phyloP scores from a whole-genome alignment of 1,139 yeast genomes.

The Taphrina flavorubra region DNA sequence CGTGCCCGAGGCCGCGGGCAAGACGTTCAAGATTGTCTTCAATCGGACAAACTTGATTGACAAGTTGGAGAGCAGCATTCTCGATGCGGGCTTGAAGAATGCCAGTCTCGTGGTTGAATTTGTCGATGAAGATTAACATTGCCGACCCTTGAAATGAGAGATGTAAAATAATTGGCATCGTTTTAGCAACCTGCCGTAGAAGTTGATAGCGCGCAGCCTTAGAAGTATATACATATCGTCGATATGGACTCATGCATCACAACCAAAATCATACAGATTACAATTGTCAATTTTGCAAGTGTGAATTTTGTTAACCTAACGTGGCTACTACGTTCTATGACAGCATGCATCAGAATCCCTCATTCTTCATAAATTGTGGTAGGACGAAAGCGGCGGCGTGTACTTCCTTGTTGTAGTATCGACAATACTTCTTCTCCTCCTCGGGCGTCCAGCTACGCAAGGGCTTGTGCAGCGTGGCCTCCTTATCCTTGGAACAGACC shows the following conservation, averaged over 20 bases:
- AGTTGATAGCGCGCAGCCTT: background rate
- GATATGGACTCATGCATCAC: background rate
- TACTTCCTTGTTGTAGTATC: slow-evolving; percentile 73
- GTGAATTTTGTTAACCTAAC: too few species aligned
- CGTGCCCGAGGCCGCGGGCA: slow-evolving; percentile 57
- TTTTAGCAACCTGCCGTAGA: too few species aligned
- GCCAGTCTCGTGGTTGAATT: slow-evolving; percentile 78
- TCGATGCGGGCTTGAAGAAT: slow-evolving; percentile 77
- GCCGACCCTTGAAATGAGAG: too few species aligned
- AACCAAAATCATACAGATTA: background rate
- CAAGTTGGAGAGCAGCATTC: slow-evolving; percentile 65
- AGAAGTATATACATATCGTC: background rate
- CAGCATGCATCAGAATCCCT: slow-evolving; percentile 1
- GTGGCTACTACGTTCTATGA: too few species aligned
- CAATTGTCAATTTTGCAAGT: too few species aligned
- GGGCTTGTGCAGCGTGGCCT: slow-evolving; percentile 63
- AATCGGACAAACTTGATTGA: slow-evolving; percentile 70
- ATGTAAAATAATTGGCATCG: too few species aligned
- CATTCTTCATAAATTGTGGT: slow-evolving; percentile 78
- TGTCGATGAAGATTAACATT: background rate
- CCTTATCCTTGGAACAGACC: slow-evolving; percentile 71
- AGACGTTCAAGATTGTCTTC: slow-evolving; percentile 65
- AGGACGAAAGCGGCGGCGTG: slow-evolving; percentile 82
- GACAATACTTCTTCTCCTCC: slow-evolving; percentile 62
- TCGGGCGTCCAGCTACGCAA: slow-evolving; percentile 58